A percentile compares a stretch with the other conserved stretches of the same genome.
Conservation (phyloP, 148 eudicot species). For the Nepenthes gracilis region DNA sequence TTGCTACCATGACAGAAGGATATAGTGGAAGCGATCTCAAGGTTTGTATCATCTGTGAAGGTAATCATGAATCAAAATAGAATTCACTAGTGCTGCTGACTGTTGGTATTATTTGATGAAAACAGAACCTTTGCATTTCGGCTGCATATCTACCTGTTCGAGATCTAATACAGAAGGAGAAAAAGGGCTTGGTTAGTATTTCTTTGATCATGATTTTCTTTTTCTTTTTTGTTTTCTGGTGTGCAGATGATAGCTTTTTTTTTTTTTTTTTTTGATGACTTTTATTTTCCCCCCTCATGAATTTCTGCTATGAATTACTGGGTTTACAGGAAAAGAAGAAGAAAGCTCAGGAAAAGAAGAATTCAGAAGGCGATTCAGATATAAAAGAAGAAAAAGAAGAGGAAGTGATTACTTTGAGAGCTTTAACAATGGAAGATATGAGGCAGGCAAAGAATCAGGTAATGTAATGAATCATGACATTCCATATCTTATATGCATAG, state of each 20-base stretch:
- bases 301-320: background rate
- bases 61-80: background rate
- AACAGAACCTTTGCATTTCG: constrained; percentile 77
- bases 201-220: constrained; percentile 1
- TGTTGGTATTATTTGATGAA: constrained; percentile 3
- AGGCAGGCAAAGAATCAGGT: constrained; percentile 93
- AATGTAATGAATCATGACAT: constrained; percentile 3
- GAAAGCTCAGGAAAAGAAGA: constrained; percentile 40
- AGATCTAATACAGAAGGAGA: constrained; percentile 81
- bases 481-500: background rate
- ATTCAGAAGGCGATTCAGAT: constrained; percentile 31
- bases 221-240: background rate
- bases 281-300: background rate
- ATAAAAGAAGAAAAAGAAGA: constrained; percentile 42
- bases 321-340: constrained; percentile 49
- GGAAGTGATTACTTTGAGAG: constrained; percentile 51
- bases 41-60: constrained; percentile 21
- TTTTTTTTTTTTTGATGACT: background rate
- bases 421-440: constrained; percentile 91
- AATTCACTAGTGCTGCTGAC: background rate
- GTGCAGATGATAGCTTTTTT: background rate
- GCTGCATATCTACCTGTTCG: constrained; percentile 95
- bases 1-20: constrained; percentile 89
- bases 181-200: constrained; percentile 42
- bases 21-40: constrained; percentile 94